Conservation (phyloP, 176 grass and related monocot genomes). For the Otatea glauca region DNA sequence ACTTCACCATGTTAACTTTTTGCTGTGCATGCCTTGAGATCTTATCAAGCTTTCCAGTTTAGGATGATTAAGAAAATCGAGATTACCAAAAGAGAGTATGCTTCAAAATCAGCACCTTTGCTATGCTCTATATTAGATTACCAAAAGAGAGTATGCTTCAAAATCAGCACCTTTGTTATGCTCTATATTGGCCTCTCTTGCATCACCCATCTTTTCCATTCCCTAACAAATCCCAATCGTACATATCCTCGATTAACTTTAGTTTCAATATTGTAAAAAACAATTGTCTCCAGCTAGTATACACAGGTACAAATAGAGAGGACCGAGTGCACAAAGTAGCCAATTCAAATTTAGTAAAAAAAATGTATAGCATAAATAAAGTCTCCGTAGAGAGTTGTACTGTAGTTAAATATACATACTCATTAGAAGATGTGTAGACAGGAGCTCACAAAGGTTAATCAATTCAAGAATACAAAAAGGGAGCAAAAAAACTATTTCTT, state of each 20-base stretch:
- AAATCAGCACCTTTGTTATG: conserved; percentile 49
- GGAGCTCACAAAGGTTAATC: background rate
- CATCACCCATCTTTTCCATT: conserved; percentile 83
- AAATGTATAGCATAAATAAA: background rate
- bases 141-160: conserved; percentile 47
- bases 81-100: conserved; percentile 47
- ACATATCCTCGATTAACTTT: conserved; percentile 52
- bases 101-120: conserved; percentile 50
- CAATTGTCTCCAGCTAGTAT: background rate
- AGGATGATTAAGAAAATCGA: conserved; percentile 17
- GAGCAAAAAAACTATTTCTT: background rate
- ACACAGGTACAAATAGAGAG: background rate
- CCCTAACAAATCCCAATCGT: conserved; percentile 65
- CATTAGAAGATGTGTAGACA: background rate
- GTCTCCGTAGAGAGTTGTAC: background rate
- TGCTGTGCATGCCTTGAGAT: background rate
- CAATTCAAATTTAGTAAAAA: background rate
- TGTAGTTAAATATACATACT: background rate
- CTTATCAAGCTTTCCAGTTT: background rate
- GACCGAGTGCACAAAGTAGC: background rate
- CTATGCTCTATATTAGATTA: conserved; percentile 43
- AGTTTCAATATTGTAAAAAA: conserved; percentile 41
- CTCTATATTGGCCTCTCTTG: conserved; percentile 50
- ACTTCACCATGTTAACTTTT: background rate
- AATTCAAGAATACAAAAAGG: background rate